Percentiles rank a stretch among this genome's conserved stretches.
Evolutionary conservation across 2,329 filamentous ascomycete genomes (phyloP).

Genomic region (Eurotiales sp.): DNA sequence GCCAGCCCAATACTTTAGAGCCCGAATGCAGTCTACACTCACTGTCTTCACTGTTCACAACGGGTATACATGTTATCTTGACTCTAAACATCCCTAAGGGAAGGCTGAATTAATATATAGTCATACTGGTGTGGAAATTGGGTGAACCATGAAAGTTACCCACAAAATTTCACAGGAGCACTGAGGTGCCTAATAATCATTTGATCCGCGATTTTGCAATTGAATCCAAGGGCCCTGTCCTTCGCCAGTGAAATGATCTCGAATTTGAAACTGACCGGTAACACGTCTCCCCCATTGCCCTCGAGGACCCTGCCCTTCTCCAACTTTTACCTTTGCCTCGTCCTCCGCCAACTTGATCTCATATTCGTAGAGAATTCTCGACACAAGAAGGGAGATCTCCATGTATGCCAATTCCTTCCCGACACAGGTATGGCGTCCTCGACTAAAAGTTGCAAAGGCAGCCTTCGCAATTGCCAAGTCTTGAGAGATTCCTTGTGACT

Average conservation of each 20-base stretch:
- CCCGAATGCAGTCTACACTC: too few relatives aligned
- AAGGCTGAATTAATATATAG: too few relatives aligned
- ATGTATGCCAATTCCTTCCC: neutral
- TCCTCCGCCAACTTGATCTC: neutral
- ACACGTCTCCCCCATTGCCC: neutral
- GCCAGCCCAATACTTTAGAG: too few relatives aligned
- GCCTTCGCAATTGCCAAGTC: neutral
- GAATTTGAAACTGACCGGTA: neutral
- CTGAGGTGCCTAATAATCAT: too few relatives aligned
- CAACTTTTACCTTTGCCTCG: neutral
- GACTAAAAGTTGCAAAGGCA: neutral
- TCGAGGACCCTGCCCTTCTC: neutral
- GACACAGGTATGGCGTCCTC: neutral
- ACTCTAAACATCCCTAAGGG: too few relatives aligned
- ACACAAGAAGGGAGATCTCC: neutral
- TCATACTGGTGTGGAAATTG: too few relatives aligned
- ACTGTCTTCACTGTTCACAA: too few relatives aligned
- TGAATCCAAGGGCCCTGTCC: neutral
- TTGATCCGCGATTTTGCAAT: too few relatives aligned
- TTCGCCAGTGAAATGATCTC: neutral
- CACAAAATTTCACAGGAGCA: too few relatives aligned
- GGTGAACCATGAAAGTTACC: too few relatives aligned
- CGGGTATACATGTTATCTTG: too few relatives aligned
- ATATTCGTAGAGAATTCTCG: neutral
- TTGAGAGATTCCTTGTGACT: neutral